Conservation (phyloP, 2,329 filamentous ascomycete genomes). For the Fusarium pininemorale region DNA sequence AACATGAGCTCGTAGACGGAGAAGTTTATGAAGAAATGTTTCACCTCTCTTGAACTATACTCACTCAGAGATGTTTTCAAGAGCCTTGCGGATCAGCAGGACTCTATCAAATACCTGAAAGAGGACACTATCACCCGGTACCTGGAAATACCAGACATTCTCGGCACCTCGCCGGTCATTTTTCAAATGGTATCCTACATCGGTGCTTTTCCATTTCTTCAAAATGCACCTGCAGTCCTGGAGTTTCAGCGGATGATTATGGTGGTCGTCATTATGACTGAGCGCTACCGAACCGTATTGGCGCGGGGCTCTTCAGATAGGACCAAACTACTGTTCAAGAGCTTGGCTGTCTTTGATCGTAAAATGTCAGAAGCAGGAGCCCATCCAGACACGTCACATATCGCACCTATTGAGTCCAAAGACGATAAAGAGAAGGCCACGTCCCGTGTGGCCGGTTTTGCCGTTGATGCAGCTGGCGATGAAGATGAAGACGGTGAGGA, state of each 20-base stretch:
- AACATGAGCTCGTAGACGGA: conserved; percentile 56
- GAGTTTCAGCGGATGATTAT: conserved; percentile 76
- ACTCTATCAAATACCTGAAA: conserved; percentile 71
- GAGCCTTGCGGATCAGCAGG: conserved; percentile 72
- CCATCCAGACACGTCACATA: background rate
- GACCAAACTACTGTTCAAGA: conserved; percentile 73
- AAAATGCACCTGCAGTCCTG: conserved; percentile 74
- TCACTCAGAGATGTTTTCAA: conserved; percentile 79
- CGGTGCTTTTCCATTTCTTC: conserved; percentile 77
- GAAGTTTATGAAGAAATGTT: conserved; percentile 75
- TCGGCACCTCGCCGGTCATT: conserved; percentile 72
- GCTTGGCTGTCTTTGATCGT: conserved; percentile 76
- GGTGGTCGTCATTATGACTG: conserved; percentile 76
- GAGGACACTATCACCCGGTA: conserved; percentile 75
- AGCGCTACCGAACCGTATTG: conserved; percentile 72
- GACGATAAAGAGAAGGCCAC: background rate
- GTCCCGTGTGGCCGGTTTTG: conserved; percentile 52
- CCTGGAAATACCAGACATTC: conserved; percentile 76
- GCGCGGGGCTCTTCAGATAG: conserved; percentile 66
- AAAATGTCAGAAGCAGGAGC: conserved; percentile 50
- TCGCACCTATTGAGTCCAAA: conserved; percentile 12
- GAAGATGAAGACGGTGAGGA: conserved; percentile 60
- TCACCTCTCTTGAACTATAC: conserved; percentile 76
- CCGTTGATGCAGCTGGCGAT: conserved; percentile 56
- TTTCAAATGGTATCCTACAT: conserved; percentile 78